Evolutionary conservation across 345 rosid species (phyloP).

Genomic region (Camelina neglecta): DNA sequence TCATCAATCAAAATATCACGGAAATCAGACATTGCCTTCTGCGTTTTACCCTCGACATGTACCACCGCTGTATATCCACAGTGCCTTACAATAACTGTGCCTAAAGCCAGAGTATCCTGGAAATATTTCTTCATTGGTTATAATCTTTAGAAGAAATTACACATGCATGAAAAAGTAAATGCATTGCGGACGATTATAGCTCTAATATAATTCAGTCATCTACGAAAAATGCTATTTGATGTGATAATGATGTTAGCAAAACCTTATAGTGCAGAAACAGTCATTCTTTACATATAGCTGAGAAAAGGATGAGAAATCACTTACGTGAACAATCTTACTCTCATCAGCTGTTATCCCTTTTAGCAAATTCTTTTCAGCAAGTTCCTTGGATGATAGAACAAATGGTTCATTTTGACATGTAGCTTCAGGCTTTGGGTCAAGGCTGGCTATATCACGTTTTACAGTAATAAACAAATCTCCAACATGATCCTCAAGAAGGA

Average conservation of each 20-base stretch:
- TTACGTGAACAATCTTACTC: conserved; percentile 86
- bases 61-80: conserved; percentile 84
- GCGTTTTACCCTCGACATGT: conserved; percentile 60
- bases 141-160: conserved; percentile 14
- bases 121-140: conserved; percentile 11
- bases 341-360: conserved; percentile 96
- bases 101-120: conserved; percentile 83
- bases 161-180: conserved; percentile 13
- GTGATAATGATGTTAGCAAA: background rate
- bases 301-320: conserved; percentile 40
- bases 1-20: conserved; percentile 76
- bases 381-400: conserved; percentile 60
- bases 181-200: background rate
- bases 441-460: conserved; percentile 59
- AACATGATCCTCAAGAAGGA: conserved; percentile 60
- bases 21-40: conserved; percentile 52
- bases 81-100: conserved; percentile 74
- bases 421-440: conserved; percentile 55
- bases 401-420: conserved; percentile 49
- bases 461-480: conserved; percentile 75
- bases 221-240: background rate
- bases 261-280: conserved; percentile 23
- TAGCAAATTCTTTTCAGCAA: conserved; percentile 67
- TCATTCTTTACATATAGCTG: background rate
- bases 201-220: conserved; percentile 7